Evolutionary conservation across 768 basidiomycete genomes (phyloP), one percentile per base, ranked within the genome.

Genomic region (Strobilomyces echinocephalus): DNA sequence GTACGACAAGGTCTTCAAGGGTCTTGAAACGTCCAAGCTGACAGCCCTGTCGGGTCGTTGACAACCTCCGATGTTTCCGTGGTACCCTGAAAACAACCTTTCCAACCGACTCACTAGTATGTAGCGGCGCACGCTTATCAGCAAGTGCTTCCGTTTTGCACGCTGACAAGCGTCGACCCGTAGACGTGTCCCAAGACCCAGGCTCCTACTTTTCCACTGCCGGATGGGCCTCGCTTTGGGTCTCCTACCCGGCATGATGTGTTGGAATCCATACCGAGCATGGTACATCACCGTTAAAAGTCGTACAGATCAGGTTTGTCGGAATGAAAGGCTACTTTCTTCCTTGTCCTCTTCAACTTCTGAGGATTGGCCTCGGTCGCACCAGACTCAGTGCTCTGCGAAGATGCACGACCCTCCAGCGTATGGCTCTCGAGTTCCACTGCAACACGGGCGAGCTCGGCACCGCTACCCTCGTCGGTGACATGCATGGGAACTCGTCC

Each of bases 251-350:
- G n/a, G n/a, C n/a, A n/a, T n/a, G 42, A 43, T 30, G 30, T 9
- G n/a, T 42, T 8, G 14, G 14, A 42, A 26, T 26, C 21, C n/a
- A 42, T 26, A 26, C 12, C 24, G 26, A 14, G 8, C 16, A 43
- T 43, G n/a, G n/a, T n/a, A n/a, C n/a, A n/a, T n/a, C n/a, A n/a
- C 30, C 28, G 24, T 24, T 33, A 88, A 66, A 88, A 88, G 62
- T 87, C 88, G 64, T 88, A 89, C 69, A 89, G 58, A 57, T 88
- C 88, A 30, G 81, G 83, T 54, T 75, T 72, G 61, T 87, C 85
- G 52, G 81, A 79, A 49, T 73, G 76, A 67, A 91, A 90, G 2
- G 77, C 83, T 1, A 90, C 88, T 52, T 74, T 79, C 73, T 89
- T 89, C 72, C 78, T 80, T 4, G 67, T 60, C 69, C 79, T 81